Evolutionary conservation across 2,329 filamentous ascomycete genomes (phyloP), one percentile per base, ranked within the genome.

Genomic region (Alternaria sp.): DNA sequence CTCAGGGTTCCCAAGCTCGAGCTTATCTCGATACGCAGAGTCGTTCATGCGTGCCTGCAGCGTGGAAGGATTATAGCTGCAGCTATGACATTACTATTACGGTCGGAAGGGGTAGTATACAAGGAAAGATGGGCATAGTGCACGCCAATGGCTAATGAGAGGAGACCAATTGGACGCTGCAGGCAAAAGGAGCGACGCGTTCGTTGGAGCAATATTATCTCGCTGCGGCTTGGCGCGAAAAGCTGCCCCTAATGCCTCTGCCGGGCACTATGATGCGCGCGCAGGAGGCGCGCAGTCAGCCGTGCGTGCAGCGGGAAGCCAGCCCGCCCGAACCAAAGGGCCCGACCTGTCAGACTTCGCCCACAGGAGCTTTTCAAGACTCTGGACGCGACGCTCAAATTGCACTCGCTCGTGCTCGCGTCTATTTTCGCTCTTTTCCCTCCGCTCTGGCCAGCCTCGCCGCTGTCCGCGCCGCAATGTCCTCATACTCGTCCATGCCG

Each of bases 401-500:
- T 46, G 26, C 28, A 43, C 37, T 11, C 6, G 11, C 12, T 23
- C 28, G 37, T n/a, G 21, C 33, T 9, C 8, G 12, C 15, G 18
- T 20, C 23, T 30, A 21, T 56, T 43, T 33, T 43, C n/a, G 10
- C 44, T 23, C 18, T 12, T 54, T 51, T 7, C 20, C 7, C n/a
- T 14, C 18, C 26, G 50, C 60, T 20, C 18, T 44, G 50, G 30
- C 60, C 37, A 33, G 28, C 66, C 64, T 71, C 49, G 72, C 75
- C 33, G 75, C 76, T 7, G 72, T 67, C 50, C 74, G 68, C 49
- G 64, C 71, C 26, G 78, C 78, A 69, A 79, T 78, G 67, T 75
- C 75, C 66, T 73, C 77, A 59, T 81, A 81, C 67, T 76, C 70
- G 62, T 71, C 68, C 77, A 81, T 81, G 33, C 79, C 79, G n/a